Evolutionary conservation across 768 basidiomycete species (phyloP), one percentile per base, ranked within the genome.

Genomic region (Hericium rajendrae): DNA sequence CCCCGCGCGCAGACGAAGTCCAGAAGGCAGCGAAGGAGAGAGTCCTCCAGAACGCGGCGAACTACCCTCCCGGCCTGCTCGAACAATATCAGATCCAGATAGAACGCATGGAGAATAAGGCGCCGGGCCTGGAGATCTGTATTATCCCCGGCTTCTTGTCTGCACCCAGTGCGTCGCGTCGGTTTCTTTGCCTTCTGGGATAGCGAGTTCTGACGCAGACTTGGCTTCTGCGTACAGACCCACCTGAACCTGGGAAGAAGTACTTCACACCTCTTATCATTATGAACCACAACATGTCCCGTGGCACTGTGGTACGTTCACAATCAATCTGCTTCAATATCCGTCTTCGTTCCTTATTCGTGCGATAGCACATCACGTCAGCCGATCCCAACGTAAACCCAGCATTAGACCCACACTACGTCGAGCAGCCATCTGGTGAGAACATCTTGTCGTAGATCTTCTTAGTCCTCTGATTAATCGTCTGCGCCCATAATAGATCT

Each of bases 401-500:
- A 8, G 57, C 13, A 18, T 54, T 64, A 8, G 62, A 64, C 22
- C 64, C 60, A 10, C 62, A 58, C 38, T 61, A 60, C 48, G 60
- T 65, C 20, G 64, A 62, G 46, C 57, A 64, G 46, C 54, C 57
- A 39, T 54, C 59, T 37, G 62, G 64, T 62, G 15, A 40, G 53
- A 16, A 12, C 12, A 16, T 32, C 5, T 6, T 32, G 32, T 9
- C 11, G 16, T 3, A 26, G 28, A 10, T 24, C 9, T 37, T 37
- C 3, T 16, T 1, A 22, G 1, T 28, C n/a, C 24, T n/a, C 9
- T 32, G 32, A 10, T 6, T 32, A 32, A 32, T 46, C 0, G 22
- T 46, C 22, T 6, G 16, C 12, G 43, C 2, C 32, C 4, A 8
- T 32, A 32, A 6, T 24, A 62, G 63, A 64, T 20, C 15, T 60